phyloP scores from a whole-genome alignment of 345 rosid species.

The Bruguiera parviflora region DNA sequence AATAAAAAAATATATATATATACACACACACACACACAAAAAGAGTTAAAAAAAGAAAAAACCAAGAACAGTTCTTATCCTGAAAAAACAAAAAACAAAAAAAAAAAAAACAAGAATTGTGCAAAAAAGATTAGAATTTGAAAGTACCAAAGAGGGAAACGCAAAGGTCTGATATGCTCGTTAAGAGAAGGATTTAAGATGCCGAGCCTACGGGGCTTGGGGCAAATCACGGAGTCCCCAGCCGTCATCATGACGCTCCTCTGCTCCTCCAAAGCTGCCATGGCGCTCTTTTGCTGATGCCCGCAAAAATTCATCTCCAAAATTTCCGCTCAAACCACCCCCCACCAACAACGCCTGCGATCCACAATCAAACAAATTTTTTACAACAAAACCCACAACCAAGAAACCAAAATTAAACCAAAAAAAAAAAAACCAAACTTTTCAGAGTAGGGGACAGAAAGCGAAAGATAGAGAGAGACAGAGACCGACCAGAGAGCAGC shows the following conservation, averaged over 20 bases:
- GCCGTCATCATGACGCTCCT: conserved; percentile 19
- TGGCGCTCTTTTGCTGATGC: conserved; percentile 34
- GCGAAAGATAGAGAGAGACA: neutral
- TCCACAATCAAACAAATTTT: neutral
- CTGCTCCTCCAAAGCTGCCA: conserved; percentile 41
- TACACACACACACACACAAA: too few relatives aligned
- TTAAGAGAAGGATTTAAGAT: conserved; percentile 30
- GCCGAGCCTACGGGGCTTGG: conserved; percentile 53
- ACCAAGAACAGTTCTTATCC: neutral
- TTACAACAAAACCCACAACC: neutral
- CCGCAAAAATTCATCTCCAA: conserved; percentile 25
- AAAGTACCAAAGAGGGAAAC: conserved; percentile 29
- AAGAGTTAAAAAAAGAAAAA: too few relatives aligned
- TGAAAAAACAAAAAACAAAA: neutral
- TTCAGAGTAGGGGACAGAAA: too few relatives aligned
- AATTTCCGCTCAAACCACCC: conserved; percentile 9
- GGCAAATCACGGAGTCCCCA: conserved; percentile 52
- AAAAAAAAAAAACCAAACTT: neutral
- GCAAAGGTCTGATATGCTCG: conserved; percentile 23
- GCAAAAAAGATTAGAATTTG: too few relatives aligned
- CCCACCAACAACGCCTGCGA: conserved; percentile 3
- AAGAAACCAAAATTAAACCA: conserved; percentile 3
- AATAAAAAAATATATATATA: neutral
- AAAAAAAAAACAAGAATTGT: neutral
- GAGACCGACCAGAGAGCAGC: conserved; percentile 13